Conservation (phyloP, 129 eudicot genomes). For the Saussurea involucrata region DNA sequence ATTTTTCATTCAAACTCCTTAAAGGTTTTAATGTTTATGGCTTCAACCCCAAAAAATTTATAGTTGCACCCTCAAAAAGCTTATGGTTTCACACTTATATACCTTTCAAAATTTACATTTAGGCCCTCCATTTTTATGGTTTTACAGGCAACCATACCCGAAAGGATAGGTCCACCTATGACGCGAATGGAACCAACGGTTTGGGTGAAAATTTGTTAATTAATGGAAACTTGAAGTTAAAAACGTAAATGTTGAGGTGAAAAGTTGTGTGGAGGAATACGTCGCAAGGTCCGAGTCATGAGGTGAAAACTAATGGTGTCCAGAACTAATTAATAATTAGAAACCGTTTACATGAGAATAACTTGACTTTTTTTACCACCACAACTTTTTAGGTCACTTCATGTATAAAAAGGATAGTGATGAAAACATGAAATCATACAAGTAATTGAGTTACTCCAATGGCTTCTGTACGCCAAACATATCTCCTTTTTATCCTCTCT, state of each 20-base stretch:
- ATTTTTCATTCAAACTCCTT: too few relatives aligned
- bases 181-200: neutral
- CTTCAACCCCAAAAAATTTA: too few relatives aligned
- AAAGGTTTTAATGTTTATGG: too few relatives aligned
- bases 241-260: neutral
- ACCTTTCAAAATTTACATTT: too few relatives aligned
- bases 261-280: neutral
- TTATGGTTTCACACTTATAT: too few relatives aligned
- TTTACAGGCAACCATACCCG: too few relatives aligned
- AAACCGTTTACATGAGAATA: neutral
- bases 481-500: slow-evolving; percentile 7
- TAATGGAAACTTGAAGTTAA: neutral
- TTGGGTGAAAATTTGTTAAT: neutral
- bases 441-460: neutral
- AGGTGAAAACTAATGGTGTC: neutral
- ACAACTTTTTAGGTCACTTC: neutral
- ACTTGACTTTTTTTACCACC: neutral
- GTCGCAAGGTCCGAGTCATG: neutral
- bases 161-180: too few relatives aligned
- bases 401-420: neutral
- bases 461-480: neutral
- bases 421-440: neutral
- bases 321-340: neutral
- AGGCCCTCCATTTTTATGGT: too few relatives aligned
- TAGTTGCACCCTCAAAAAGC: too few relatives aligned